Base-by-base conservation (phyloP, 371 early-diverging fungal genomes). In the Mucor plumbeus region DNA sequence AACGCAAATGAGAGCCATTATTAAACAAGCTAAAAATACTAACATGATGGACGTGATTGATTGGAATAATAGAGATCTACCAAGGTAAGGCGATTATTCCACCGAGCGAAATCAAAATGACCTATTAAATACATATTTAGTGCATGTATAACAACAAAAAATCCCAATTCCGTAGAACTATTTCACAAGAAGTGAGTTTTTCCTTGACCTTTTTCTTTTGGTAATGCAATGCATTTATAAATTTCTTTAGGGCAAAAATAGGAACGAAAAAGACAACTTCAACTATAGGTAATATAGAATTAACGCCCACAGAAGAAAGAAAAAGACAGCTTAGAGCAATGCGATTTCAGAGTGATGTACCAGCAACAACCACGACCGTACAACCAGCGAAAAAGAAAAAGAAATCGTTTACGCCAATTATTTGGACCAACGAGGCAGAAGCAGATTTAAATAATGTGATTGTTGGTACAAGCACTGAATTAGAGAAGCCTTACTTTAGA, bases 401-500 rank as follows among this genome's bases (percentile, higher is more conserved):
- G n/a, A 40, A n/a, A 21, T n/a, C 59, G 8, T 40, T 26, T 19
- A 41, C 59, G 26, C 59, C 59, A 7, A 7, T 44, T 14, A 11
- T 48, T 38, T 47, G 19, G 40, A 7, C 5, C 1, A 55, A 39
- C 19, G 41, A 50, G 26, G 34, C 55, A 54, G 35, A 34, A 14
- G 43, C 64, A 15, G n/a, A 35, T 6, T 4, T n/a, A 0, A 48
- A 63, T 43, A 31, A 59, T n/a, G 61, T 91, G 5, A 90, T 97
- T 64, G 89, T 96, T n/a, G 97, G 97, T n/a, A 95, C 96, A 4
- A 85, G 90, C 65, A 75, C 77, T 15, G 76, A 80, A 54, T 82
- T 96, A 19, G 97, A 97, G 73, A 96, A 96, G 77, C 75, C 74
- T 44, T 97, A 95, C 72, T 73, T 96, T 61, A 81, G 97, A 38